Percentiles rank a stretch among this genome's conserved stretches.
These are phyloP conservation scores for Tolypocladium pustulatum DNA, from an alignment of 2,329 filamentous ascomycete species.

Conservation along the genomic window DNA sequence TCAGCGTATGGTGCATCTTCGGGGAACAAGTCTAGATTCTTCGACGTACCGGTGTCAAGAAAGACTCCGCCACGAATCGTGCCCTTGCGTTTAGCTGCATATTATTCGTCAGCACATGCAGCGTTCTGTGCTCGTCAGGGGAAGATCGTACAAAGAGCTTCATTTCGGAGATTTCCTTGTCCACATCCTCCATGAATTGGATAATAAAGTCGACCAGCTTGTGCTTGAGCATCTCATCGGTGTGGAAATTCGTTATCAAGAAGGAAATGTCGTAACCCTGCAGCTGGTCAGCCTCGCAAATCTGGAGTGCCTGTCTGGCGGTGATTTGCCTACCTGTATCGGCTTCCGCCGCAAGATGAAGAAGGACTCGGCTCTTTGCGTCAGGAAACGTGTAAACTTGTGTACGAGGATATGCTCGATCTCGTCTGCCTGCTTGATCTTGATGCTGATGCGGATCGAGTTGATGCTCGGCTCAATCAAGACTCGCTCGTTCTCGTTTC, in stretches of 20 bases:
- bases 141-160: constrained; percentile 78
- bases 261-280: constrained; percentile 98
- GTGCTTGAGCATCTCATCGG: constrained; percentile 97
- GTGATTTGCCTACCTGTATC: constrained; percentile 57
- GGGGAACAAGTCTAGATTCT: neutral
- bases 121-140: neutral
- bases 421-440: constrained; percentile 99
- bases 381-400: constrained; percentile 96
- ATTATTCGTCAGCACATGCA: constrained; percentile 7
- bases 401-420: constrained; percentile 97
- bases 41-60: constrained; percentile 71
- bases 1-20: neutral
- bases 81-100: constrained; percentile 84
- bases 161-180: constrained; percentile 99
- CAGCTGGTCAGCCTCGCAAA: constrained; percentile 9
- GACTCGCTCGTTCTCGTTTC: constrained; percentile 96
- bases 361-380: constrained; percentile 91
- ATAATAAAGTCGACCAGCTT: constrained; percentile 99
- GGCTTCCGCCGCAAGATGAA: constrained; percentile 94
- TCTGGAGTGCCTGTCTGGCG: neutral
- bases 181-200: constrained; percentile 98
- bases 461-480: constrained; percentile 95
- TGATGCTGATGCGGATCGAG: constrained; percentile 92
- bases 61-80: constrained; percentile 96
- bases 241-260: constrained; percentile 97